Conservation (phyloP, 768 basidiomycete genomes). For the Kwoniella europaea region DNA sequence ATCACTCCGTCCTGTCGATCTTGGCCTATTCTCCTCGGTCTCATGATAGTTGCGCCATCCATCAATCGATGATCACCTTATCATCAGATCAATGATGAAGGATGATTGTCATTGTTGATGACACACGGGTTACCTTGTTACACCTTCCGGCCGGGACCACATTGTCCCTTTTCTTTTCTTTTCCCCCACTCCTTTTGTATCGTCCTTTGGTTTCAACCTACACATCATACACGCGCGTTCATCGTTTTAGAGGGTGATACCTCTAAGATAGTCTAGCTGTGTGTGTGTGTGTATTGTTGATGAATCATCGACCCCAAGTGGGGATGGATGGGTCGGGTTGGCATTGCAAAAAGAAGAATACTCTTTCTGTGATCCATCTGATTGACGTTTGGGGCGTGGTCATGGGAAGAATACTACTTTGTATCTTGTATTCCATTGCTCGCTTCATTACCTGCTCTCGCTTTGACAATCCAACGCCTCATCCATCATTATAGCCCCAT, state of each 20-base stretch:
- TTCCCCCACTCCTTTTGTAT: conserved; percentile 2
- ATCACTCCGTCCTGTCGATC: not conserved
- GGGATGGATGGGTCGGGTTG: not conserved
- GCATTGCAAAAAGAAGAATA: not conserved
- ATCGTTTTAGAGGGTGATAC: not conserved
- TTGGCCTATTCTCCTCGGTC: not conserved
- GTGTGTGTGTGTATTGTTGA: conserved; percentile 10
- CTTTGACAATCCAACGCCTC: conserved; percentile 13
- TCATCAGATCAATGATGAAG: no score
- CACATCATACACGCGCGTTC: not conserved
- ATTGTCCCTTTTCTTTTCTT: not conserved
- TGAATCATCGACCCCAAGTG: not conserved
- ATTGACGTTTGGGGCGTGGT: conserved; percentile 13
- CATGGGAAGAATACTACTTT: conserved; percentile 1
- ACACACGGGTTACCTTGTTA: not conserved
- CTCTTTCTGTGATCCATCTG: not conserved
- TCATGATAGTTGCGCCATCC: not conserved
- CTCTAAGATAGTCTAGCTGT: not conserved
- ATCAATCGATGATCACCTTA: not conserved
- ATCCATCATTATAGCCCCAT: not conserved
- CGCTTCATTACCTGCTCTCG: not conserved
- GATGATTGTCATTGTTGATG: not conserved
- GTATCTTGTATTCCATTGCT: not conserved
- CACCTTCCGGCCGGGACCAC: conserved; percentile 9
- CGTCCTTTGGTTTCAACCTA: not conserved